Percentiles rank a stretch among this genome's conserved stretches.
Conservation (phyloP, 164 flowering plant species). For the Vitis rotundifolia region DNA sequence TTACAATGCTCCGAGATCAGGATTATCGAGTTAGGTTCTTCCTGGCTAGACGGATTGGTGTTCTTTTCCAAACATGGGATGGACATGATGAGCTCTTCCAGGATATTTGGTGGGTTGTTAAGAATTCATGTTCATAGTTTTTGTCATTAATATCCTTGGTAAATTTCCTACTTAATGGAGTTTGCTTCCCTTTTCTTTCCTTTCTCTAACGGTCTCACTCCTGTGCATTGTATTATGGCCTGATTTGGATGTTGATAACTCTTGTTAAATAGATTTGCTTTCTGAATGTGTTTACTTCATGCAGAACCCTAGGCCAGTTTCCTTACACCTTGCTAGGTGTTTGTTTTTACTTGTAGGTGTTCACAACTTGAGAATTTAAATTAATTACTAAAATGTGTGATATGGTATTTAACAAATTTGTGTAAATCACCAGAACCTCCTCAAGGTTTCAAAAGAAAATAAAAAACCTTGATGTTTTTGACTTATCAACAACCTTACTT, state of each 20-base stretch:
- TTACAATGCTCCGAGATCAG: slow-evolving; percentile 72
- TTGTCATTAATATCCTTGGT: neutral
- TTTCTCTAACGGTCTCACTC: neutral
- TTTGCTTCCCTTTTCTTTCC: neutral
- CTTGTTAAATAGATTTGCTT: neutral
- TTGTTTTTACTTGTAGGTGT: neutral
- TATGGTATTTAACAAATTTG: neutral
- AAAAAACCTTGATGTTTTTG: neutral
- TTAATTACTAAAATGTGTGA: neutral
- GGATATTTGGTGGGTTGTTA: slow-evolving; percentile 72
- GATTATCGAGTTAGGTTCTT: slow-evolving; percentile 86
- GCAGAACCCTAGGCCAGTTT: neutral
- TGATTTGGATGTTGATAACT: neutral
- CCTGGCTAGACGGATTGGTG: slow-evolving; percentile 68
- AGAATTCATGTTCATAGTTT: too few relatives aligned
- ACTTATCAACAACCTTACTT: neutral
- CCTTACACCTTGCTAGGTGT: neutral
- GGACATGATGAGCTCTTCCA: slow-evolving; percentile 88
- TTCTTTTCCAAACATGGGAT: slow-evolving; percentile 95
- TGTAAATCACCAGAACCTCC: too few relatives aligned
- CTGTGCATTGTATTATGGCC: neutral
- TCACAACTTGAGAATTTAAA: neutral
- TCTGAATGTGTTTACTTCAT: neutral
- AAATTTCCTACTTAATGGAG: neutral
- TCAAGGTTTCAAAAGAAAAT: too few relatives aligned